phyloP scores from a whole-genome alignment of 768 basidiomycete species.

The Myochromella boudieri region DNA sequence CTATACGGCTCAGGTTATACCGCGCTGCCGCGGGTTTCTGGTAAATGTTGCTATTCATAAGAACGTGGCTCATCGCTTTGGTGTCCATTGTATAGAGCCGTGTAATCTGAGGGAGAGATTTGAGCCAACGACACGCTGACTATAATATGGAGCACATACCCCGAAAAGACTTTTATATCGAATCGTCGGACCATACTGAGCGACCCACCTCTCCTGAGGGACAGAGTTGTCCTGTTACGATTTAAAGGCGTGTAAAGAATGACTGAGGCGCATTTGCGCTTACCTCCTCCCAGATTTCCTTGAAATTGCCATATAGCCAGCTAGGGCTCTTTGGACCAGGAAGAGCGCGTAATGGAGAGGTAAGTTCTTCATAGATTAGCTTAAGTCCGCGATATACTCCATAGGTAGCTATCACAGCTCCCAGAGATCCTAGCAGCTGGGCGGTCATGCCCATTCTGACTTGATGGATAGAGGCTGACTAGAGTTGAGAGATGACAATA shows the following conservation, averaged over 20 bases:
- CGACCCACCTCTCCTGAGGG: conserved; percentile 15
- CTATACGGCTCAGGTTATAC: conserved; percentile 35
- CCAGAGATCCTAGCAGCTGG: conserved; percentile 19
- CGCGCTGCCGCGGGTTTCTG: conserved; percentile 50
- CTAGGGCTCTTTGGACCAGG: conserved; percentile 50
- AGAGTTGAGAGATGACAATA: too few relatives aligned
- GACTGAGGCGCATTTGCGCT: background rate
- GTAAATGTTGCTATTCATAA: conserved; percentile 55
- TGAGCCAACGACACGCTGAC: background rate
- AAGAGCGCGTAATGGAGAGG: conserved; percentile 44
- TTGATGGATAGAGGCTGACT: too few relatives aligned
- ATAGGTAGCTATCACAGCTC: conserved; percentile 22
- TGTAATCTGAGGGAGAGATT: background rate
- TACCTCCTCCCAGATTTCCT: conserved; percentile 16
- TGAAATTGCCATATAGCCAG: conserved; percentile 48
- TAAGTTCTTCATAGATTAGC: conserved; percentile 30
- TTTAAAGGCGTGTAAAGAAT: background rate
- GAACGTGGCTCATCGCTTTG: conserved; percentile 62
- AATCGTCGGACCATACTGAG: conserved; percentile 13
- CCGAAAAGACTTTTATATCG: conserved; percentile 32
- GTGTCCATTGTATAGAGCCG: conserved; percentile 14
- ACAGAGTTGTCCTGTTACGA: conserved; percentile 30
- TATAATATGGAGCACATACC: conserved; percentile 28
- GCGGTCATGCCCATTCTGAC: background rate
- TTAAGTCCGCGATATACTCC: conserved; percentile 31